These are phyloP conservation scores for Lichtheimia ramosa DNA, from an alignment of 371 early-diverging fungal species.

Conservation along the genomic window DNA sequence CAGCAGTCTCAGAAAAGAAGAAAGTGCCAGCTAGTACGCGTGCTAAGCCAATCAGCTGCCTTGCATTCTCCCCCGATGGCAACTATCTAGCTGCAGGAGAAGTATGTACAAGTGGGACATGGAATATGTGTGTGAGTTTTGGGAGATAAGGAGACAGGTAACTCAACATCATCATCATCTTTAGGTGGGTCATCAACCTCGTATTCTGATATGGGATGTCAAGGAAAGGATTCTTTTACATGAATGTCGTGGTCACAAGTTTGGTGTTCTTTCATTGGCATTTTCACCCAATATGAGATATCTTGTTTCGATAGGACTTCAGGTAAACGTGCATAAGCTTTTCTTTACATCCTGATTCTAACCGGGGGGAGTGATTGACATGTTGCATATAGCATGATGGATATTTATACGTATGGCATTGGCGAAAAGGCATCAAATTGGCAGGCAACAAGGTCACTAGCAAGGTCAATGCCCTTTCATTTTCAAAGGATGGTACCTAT, in stretches of 20 bases:
- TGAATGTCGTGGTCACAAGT: slow-evolving; percentile 78
- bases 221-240: slow-evolving; percentile 52
- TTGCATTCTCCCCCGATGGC: slow-evolving; percentile 80
- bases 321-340: slow-evolving; percentile 37
- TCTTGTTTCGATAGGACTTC: slow-evolving; percentile 82
- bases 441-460: slow-evolving; percentile 73
- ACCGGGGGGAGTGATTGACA: not conserved
- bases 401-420: slow-evolving; percentile 81
- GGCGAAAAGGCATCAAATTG: slow-evolving; percentile 66
- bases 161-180: no score
- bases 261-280: slow-evolving; percentile 69
- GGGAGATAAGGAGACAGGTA: no score
- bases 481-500: slow-evolving; percentile 65
- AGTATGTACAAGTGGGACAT: slow-evolving; percentile 41
- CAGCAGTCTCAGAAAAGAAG: slow-evolving; percentile 27
- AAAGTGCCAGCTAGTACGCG: slow-evolving; percentile 44
- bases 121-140: not conserved
- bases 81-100: slow-evolving; percentile 80
- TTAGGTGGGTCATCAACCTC: slow-evolving; percentile 83
- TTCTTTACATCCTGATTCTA: not conserved
- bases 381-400: slow-evolving; percentile 72
- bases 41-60: slow-evolving; percentile 73
- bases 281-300: slow-evolving; percentile 77
- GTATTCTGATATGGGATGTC: slow-evolving; percentile 76
- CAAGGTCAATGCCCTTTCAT: slow-evolving; percentile 65